Conservation (phyloP, 495 filamentous ascomycete genomes). For the Neurospora sublineolata region DNA sequence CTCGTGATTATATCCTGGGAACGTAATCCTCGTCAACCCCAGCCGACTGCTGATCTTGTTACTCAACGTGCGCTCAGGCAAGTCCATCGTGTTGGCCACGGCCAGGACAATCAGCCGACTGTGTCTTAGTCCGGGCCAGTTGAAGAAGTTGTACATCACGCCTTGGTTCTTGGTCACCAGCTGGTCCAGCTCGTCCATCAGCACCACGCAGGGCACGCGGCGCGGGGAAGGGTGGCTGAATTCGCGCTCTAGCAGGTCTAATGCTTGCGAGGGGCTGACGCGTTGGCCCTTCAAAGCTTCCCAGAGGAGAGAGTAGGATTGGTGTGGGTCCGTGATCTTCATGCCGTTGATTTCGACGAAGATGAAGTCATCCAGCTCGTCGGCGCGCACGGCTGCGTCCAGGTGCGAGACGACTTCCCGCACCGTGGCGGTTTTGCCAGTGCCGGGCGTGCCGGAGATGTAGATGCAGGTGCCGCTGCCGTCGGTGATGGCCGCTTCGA, state of each 20-base stretch:
- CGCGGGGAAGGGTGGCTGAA: conserved; percentile 84
- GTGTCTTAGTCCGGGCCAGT: conserved; percentile 91
- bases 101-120: conserved; percentile 89
- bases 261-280: conserved; percentile 81
- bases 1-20: conserved; percentile 92
- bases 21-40: conserved; percentile 83
- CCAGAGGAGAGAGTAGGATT: conserved; percentile 92
- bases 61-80: conserved; percentile 89
- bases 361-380: conserved; percentile 97
- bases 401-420: conserved; percentile 87
- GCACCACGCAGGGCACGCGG: conserved; percentile 86
- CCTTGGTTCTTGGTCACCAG: conserved; percentile 94
- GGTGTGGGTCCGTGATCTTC: conserved; percentile 97
- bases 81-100: conserved; percentile 98
- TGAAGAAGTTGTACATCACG: conserved; percentile 99
- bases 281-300: conserved; percentile 89
- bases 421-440: conserved; percentile 95
- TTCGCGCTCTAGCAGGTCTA: conserved; percentile 82
- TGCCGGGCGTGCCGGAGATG: conserved; percentile 98
- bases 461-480: conserved; percentile 94
- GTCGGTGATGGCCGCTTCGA: conserved; percentile 88
- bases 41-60: conserved; percentile 96
- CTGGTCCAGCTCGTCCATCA: conserved; percentile 99
- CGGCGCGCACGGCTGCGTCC: conserved; percentile 68
- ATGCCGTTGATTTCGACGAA: conserved; percentile 99